Percentiles rank a stretch among this genome's conserved stretches.
Evolutionary conservation across 306 rosid genomes (phyloP).

Genomic region (Dicorynia guianensis): DNA sequence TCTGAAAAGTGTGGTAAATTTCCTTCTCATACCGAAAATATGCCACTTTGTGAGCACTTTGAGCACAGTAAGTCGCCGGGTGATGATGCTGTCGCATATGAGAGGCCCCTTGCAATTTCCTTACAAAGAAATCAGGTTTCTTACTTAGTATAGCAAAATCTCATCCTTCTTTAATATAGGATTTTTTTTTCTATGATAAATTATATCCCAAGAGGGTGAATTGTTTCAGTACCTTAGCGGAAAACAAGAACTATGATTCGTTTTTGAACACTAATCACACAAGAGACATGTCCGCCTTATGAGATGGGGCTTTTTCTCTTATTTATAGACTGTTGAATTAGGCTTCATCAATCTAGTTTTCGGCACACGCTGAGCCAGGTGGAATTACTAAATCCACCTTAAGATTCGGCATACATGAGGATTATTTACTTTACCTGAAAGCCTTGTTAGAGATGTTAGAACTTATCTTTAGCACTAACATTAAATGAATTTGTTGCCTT

Average conservation of each 20-base stretch:
- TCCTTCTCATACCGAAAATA: slow-evolving; percentile 22
- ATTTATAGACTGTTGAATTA: no score
- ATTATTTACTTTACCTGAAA: no score
- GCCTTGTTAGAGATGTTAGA: no score
- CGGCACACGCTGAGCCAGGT: no score
- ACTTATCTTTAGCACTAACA: no score
- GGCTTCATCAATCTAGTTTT: no score
- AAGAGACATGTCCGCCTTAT: no score
- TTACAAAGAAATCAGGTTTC: slow-evolving; percentile 52
- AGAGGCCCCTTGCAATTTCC: slow-evolving; percentile 36
- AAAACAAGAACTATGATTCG: background rate
- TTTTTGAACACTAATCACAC: background rate
- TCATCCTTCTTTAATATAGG: background rate
- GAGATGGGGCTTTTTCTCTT: background rate
- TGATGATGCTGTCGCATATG: slow-evolving; percentile 37
- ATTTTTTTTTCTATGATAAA: background rate
- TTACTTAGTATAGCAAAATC: background rate
- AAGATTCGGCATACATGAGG: no score
- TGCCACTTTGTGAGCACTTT: slow-evolving; percentile 16
- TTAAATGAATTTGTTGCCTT: no score
- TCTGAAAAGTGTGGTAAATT: slow-evolving; percentile 32
- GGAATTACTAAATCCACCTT: no score
- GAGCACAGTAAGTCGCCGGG: slow-evolving; percentile 23
- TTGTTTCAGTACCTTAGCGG: background rate
- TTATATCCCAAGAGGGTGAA: no score